phyloP scores from a whole-genome alignment of 805 yeast species.

The Yamadazyma sp. region DNA sequence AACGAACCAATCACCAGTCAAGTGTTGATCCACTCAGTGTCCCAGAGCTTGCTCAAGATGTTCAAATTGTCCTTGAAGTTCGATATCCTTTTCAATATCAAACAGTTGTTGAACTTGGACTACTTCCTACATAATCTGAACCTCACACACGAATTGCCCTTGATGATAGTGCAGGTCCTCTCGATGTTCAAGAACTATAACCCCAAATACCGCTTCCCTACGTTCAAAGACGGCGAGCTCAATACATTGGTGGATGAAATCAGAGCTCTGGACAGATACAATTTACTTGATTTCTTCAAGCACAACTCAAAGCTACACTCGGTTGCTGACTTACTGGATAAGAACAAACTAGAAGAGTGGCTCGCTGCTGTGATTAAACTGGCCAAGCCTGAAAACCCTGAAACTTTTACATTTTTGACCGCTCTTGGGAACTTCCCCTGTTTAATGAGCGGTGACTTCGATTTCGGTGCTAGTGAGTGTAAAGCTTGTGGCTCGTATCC shows the following conservation, averaged over 20 bases:
- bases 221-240: conserved; percentile 1
- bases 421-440: conserved; percentile 46
- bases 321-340: not conserved
- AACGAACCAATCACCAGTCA: not conserved
- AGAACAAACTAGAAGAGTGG: conserved; percentile 1
- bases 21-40: conserved; percentile 25
- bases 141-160: conserved; percentile 1
- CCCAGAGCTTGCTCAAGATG: conserved; percentile 13
- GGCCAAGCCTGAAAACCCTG: not conserved
- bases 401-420: conserved; percentile 30
- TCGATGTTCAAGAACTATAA: conserved; percentile 2
- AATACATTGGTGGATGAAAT: conserved; percentile 4
- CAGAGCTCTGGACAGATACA: not conserved
- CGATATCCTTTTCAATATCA: conserved; percentile 10
- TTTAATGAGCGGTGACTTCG: conserved; percentile 36
- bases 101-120: conserved; percentile 12
- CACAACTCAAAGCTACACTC: conserved; percentile 1
- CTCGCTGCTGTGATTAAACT: conserved; percentile 1
- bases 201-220: not conserved
- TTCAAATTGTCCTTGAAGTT: conserved; percentile 8
- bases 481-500: conserved; percentile 26
- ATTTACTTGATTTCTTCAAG: conserved; percentile 7
- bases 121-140: conserved; percentile 7
- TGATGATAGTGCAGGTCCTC: conserved; percentile 1
- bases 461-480: conserved; percentile 33